Evolutionary conservation across 306 rosid genomes (phyloP), one percentile per base, ranked within the genome.

Genomic region (Adenanthera pavonina): DNA sequence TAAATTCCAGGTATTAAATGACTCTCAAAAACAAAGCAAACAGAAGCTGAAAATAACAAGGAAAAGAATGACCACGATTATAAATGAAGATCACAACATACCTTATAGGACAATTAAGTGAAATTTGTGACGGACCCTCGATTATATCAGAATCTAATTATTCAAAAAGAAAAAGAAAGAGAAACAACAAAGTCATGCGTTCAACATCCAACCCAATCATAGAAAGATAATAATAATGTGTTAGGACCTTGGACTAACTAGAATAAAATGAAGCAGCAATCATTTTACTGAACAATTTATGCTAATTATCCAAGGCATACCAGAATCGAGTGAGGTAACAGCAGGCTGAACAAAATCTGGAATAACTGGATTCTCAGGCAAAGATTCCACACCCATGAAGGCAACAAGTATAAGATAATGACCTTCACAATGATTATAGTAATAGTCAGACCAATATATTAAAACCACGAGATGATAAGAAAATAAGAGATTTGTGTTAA

Each of bases 21-120:
- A 65, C 40, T 67, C 67, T 40, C 41, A 36, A 69, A 16, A 17
- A 69, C 33, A 79, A 70, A 74, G 66, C 54, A 76, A 25, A 62
- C 62, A 54, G 25, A 68, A 82, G 66, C 59, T 16, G 48, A 34
- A 16, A 53, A 65, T 51, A 72, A 68, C 19, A 54, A 49, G 81
- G 41, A 47, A 51, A 12, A 73, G 19, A 69, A 57, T 47, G 6
- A 79, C 54, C 33, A 82, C 34, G 72, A 17, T 38, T 69, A 60
- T 68, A 84, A 80, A 79, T 62, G 7, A 67, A 71, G 9, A 75
- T 76, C 41, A 83, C 41, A 59, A 41, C 87, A 85, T 88, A 95
- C 99, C 98, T 96, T 92, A 96, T 96, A 35, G 98, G 99, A 85
- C 99, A 96, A 89, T 87, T 92, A 62, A 96, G 98, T 61, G 94